Base-by-base conservation (phyloP, 2,329 filamentous ascomycete species). In the Graphilbum sp. region DNA sequence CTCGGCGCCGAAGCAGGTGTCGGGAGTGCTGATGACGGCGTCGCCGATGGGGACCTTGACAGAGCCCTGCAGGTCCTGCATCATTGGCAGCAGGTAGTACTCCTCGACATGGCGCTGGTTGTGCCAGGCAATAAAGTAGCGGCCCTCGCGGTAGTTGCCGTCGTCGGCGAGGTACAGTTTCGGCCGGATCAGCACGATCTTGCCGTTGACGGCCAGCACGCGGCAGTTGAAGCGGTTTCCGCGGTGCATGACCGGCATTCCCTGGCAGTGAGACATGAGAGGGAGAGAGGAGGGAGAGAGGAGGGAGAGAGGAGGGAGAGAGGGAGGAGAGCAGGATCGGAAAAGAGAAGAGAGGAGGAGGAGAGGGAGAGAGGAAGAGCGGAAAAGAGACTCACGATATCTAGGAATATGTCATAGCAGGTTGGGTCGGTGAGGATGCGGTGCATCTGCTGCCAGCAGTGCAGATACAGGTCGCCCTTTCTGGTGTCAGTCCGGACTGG, bases 151-250 rank as follows among this genome's bases (percentile, higher is more conserved):
- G 50, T 71, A 76, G 46, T 75, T 80, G 2, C 79, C 79, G 53
- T 46, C 41, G 27, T 32, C 31, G 4, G 43, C 44, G 10, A 45
- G 38, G 31, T 20, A 75, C 45, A 82, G 63, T 55, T 85, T 86
- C 0, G 79, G 79, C 11, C 80, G 64, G 41, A 90, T 78, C 41
- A 79, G 62, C 16, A 86, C 57, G 17, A 87, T 75, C 56, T 76
- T 73, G 36, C 72, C 67, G 46, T 86, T 69, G 36, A 74, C 63
- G 43, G 63, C 62, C 43, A 82, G 67, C n/a, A 79, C 62, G 19
- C 79, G 63, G 46, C 71, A 73, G 52, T 81, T 83, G 57, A 74
- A 82, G 39, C 68, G 62, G 37, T 69, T 61, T 48, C 74, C 73
- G 32, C 69, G 58, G 51, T 81, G 76, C 33, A 64, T 60, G 34